Evolutionary conservation across 495 filamentous ascomycete species (phyloP).

Genomic region (Cudoniella acicularis): DNA sequence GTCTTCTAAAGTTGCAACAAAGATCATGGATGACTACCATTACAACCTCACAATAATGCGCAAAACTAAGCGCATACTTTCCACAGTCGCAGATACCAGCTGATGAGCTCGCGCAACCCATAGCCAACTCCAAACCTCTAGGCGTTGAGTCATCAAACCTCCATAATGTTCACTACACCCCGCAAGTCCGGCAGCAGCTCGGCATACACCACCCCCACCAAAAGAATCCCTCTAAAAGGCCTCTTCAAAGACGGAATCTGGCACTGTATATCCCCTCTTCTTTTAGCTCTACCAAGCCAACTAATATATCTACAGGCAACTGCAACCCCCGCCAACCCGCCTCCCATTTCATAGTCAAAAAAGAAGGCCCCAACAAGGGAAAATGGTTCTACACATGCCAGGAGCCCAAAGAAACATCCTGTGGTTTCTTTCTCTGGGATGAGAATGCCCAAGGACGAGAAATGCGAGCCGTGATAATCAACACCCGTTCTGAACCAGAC

Average conservation of each 20-base stretch:
- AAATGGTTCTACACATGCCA: constrained; percentile 67
- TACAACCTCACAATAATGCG: no score
- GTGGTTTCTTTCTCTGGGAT: constrained; percentile 70
- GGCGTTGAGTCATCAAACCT: not conserved
- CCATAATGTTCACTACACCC: constrained; percentile 6
- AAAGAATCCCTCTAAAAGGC: constrained; percentile 44
- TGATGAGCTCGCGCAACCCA: no score
- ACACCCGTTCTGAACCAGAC: constrained; percentile 28
- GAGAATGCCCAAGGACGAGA: constrained; percentile 58
- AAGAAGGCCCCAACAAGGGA: constrained; percentile 63
- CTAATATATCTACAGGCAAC: constrained; percentile 43
- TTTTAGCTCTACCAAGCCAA: not conserved
- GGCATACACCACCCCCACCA: constrained; percentile 25
- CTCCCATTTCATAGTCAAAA: constrained; percentile 57
- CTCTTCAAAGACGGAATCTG: constrained; percentile 53
- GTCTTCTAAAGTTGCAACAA: not conserved
- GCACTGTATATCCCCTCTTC: constrained; percentile 39
- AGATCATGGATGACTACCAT: not conserved
- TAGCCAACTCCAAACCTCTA: not conserved
- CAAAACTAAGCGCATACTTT: no score
- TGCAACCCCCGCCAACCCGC: constrained; percentile 62
- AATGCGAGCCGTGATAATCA: constrained; percentile 44
- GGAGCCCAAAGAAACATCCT: constrained; percentile 42
- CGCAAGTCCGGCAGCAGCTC: constrained; percentile 2
- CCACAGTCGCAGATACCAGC: no score